phyloP scores from a whole-genome alignment of 2,329 filamentous ascomycete species.

The Monilinia vaccinii-corymbosi region DNA sequence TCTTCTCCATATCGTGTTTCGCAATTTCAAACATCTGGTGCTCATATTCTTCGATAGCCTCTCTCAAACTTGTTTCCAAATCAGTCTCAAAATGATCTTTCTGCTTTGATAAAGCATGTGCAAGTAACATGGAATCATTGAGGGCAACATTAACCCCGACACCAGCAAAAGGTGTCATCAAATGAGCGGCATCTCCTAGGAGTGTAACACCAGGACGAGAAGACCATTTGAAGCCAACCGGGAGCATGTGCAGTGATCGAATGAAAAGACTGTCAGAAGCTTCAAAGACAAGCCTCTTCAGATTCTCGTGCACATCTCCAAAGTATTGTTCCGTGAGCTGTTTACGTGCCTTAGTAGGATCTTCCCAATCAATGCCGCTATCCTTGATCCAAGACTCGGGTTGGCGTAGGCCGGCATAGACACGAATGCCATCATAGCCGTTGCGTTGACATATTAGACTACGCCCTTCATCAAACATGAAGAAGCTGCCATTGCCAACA shows the following conservation, averaged over 20 bases:
- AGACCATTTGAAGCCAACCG: slow-evolving; percentile 20
- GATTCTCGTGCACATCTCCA: slow-evolving; percentile 15
- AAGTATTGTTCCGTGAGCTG: slow-evolving; percentile 14
- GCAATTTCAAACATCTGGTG: slow-evolving; percentile 18
- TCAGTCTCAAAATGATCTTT: slow-evolving; percentile 11
- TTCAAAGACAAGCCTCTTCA: slow-evolving; percentile 18
- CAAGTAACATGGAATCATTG: slow-evolving; percentile 36
- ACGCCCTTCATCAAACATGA: slow-evolving; percentile 29
- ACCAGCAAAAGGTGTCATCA: slow-evolving; percentile 40
- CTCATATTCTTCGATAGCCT: slow-evolving; percentile 19
- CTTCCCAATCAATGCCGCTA: slow-evolving; percentile 20
- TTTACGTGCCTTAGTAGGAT: slow-evolving; percentile 11
- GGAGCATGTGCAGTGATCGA: slow-evolving; percentile 29
- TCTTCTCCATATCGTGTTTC: slow-evolving; percentile 17
- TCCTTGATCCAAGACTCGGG: slow-evolving; percentile 19
- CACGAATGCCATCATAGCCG: slow-evolving; percentile 33
- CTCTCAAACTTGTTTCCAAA: slow-evolving; percentile 3
- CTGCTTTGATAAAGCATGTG: slow-evolving; percentile 25
- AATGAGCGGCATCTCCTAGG: slow-evolving; percentile 41
- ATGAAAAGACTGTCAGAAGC: slow-evolving; percentile 14
- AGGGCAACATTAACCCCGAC: slow-evolving; percentile 41
- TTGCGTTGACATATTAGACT: slow-evolving; percentile 33
- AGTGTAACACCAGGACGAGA: slow-evolving; percentile 36
- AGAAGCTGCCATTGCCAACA: slow-evolving; percentile 31
- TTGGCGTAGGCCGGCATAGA: slow-evolving; percentile 20